These are phyloP conservation scores for Bonia amplexicaulis DNA, from an alignment of 176 grass and related monocot genomes.

Conservation along the genomic window DNA sequence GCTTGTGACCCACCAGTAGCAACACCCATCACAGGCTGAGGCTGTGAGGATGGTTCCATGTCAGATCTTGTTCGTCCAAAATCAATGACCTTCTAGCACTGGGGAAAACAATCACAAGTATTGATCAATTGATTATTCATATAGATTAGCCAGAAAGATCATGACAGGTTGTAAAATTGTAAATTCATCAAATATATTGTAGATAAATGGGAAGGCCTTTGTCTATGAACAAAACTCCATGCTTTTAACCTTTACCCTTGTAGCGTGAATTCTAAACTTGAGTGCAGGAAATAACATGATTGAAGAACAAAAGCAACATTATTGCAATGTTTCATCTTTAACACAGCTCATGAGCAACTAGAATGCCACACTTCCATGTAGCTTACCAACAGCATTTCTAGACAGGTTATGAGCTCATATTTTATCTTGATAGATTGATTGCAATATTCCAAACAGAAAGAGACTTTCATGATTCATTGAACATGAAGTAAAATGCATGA, in stretches of 20 bases:
- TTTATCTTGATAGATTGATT: background rate
- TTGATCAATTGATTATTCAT: background rate
- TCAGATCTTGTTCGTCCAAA: constrained; percentile 7
- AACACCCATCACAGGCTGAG: constrained; percentile 51
- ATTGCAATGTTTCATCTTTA: background rate
- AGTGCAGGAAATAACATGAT: background rate
- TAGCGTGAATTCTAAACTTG: background rate
- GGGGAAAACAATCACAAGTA: constrained; percentile 4
- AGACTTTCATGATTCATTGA: background rate
- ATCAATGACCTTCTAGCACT: constrained; percentile 6
- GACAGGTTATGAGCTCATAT: background rate
- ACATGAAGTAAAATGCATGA: background rate
- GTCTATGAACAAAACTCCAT: background rate
- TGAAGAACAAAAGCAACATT: background rate
- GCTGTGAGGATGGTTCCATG: constrained; percentile 61
- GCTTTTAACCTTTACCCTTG: background rate
- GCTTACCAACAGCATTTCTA: background rate
- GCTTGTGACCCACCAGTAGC: constrained; percentile 45
- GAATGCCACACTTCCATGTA: background rate
- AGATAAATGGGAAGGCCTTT: background rate
- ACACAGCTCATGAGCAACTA: background rate
- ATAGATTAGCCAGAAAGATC: background rate
- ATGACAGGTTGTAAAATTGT: background rate
- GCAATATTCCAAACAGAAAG: constrained; percentile 1
- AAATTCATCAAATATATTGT: background rate